phyloP scores from a whole-genome alignment of 1,284 basidiomycete species.

The Flammula alnicola region DNA sequence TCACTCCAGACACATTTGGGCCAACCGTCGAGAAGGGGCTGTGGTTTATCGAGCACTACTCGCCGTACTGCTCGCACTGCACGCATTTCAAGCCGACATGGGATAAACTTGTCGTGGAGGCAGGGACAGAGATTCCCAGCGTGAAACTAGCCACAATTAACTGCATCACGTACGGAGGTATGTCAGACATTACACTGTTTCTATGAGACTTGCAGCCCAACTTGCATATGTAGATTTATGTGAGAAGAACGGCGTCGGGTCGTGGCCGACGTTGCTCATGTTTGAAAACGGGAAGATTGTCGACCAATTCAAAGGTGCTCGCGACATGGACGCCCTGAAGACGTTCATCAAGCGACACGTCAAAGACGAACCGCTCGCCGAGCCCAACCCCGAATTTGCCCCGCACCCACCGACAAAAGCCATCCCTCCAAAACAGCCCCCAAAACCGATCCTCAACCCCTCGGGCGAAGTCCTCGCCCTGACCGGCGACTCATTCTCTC shows the following conservation, averaged over 20 bases:
- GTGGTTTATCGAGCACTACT: slow-evolving; percentile 84
- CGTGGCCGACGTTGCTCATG: slow-evolving; percentile 83
- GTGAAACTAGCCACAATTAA: slow-evolving; percentile 87
- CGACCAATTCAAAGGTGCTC: slow-evolving; percentile 56
- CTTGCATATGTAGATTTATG: slow-evolving; percentile 73
- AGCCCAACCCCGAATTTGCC: no score
- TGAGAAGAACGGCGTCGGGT: slow-evolving; percentile 64
- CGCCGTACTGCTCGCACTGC: slow-evolving; percentile 85
- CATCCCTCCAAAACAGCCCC: slow-evolving; percentile 10
- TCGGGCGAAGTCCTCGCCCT: slow-evolving; percentile 67
- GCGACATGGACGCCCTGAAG: slow-evolving; percentile 38
- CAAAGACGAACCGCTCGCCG: slow-evolving; percentile 13
- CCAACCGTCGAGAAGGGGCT: slow-evolving; percentile 59
- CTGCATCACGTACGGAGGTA: slow-evolving; percentile 84
- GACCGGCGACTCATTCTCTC: slow-evolving; percentile 54
- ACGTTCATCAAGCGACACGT: slow-evolving; percentile 37
- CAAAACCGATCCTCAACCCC: slow-evolving; percentile 49
- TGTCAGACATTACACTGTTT: slow-evolving; percentile 31
- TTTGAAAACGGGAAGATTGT: slow-evolving; percentile 71
- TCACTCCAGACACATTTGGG: slow-evolving; percentile 73
- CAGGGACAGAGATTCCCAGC: slow-evolving; percentile 55
- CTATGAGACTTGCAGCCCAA: background rate
- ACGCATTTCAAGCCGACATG: slow-evolving; percentile 82
- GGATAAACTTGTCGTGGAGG: slow-evolving; percentile 69
- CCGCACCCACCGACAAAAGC: no score